A percentile compares a stretch with the other conserved stretches of the same genome.
Conservation (phyloP, 306 rosid species). For the Castanea sativa region DNA sequence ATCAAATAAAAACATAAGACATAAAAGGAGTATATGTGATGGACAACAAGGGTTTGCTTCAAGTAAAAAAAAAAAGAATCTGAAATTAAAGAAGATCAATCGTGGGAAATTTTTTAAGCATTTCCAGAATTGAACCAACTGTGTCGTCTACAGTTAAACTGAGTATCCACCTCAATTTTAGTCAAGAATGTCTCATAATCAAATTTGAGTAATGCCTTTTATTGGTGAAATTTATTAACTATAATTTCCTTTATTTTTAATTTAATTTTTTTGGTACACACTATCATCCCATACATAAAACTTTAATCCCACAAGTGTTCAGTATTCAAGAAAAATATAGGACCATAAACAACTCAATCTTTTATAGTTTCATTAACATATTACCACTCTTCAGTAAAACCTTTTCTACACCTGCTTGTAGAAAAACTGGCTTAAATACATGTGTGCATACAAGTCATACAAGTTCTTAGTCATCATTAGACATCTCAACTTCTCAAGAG, state of each 20-base stretch:
- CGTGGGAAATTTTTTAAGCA: not conserved
- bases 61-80: too few species aligned
- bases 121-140: not conserved
- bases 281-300: not conserved
- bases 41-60: not conserved
- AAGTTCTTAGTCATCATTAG: not conserved
- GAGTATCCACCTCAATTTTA: not conserved
- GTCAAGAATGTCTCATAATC: not conserved
- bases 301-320: not conserved
- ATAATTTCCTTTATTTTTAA: not conserved
- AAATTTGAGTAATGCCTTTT: not conserved
- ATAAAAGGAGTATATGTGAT: not conserved
- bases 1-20: not conserved
- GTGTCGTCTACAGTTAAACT: not conserved
- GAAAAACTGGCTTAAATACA: too few species aligned
- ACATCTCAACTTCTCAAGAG: not conserved
- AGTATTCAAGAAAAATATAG: not conserved
- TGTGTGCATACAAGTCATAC: too few species aligned
- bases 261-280: not conserved
- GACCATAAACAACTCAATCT: not conserved
- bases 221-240: not conserved
- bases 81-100: too few species aligned
- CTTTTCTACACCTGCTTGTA: not conserved
- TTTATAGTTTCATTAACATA: not conserved
- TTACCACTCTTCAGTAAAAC: not conserved